phyloP scores from a whole-genome alignment of 371 early-diverging fungal species.

The Rhizopus sp. region DNA sequence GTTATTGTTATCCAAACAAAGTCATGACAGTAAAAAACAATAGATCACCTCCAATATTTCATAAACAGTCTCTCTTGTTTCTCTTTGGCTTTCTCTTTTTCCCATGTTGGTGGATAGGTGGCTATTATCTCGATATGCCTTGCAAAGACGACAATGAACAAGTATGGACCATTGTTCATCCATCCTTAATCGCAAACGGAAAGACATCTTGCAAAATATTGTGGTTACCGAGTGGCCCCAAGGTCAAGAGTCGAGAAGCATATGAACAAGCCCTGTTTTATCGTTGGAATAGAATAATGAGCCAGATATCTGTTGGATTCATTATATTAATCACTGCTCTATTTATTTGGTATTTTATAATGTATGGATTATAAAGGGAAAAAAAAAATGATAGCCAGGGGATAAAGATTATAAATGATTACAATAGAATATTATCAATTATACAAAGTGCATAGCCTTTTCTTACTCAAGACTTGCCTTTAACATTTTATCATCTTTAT shows the following conservation, averaged over 20 bases:
- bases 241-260: background rate
- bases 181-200: slow-evolving; percentile 40
- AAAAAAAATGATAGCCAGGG: background rate
- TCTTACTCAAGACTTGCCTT: too few relatives aligned
- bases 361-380: background rate
- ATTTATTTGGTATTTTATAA: slow-evolving; percentile 31
- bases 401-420: background rate
- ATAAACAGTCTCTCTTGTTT: slow-evolving; percentile 45
- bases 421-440: background rate
- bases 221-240: slow-evolving; percentile 8
- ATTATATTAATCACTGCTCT: slow-evolving; percentile 17
- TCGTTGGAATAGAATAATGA: slow-evolving; percentile 35
- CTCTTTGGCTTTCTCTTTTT: slow-evolving; percentile 48
- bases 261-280: slow-evolving; percentile 9
- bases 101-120: slow-evolving; percentile 52
- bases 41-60: slow-evolving; percentile 33
- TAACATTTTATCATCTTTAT: background rate
- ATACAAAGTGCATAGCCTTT: background rate
- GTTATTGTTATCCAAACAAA: background rate
- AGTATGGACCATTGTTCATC: slow-evolving; percentile 18
- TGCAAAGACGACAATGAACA: background rate
- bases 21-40: background rate
- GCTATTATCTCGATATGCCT: slow-evolving; percentile 14
- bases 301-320: slow-evolving; percentile 26
- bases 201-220: slow-evolving; percentile 19